Percentiles rank a stretch among this genome's conserved stretches.
Conservation (phyloP, 768 basidiomycete genomes). For the Lyophyllum atratum region DNA sequence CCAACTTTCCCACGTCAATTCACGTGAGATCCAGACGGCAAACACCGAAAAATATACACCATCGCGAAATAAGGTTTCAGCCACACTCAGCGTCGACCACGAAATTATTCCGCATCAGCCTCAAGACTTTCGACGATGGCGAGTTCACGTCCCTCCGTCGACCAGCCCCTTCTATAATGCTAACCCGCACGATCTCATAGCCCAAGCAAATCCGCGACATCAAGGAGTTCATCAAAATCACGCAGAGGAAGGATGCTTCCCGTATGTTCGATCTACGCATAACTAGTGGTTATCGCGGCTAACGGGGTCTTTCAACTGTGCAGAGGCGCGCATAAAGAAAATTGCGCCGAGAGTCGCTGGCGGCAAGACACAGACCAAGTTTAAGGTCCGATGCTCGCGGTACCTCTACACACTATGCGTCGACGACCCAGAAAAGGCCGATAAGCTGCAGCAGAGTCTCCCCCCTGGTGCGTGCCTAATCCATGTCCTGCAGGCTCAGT, state of each 20-base stretch:
- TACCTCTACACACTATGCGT: constrained; percentile 97
- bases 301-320: background rate
- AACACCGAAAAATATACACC: constrained; percentile 27
- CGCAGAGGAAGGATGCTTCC: constrained; percentile 95
- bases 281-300: background rate
- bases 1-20: too few species aligned
- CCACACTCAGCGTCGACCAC: constrained; percentile 25
- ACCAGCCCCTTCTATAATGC: constrained; percentile 1
- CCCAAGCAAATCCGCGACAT: constrained; percentile 98
- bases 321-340: constrained; percentile 99
- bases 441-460: constrained; percentile 93
- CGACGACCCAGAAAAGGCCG: constrained; percentile 97
- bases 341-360: constrained; percentile 65
- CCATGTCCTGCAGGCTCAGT: background rate
- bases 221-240: constrained; percentile 97
- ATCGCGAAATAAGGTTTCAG: constrained; percentile 36
- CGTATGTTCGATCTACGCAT: constrained; percentile 57
- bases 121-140: constrained; percentile 45
- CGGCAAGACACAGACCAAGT: constrained; percentile 88
- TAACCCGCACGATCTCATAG: constrained; percentile 39
- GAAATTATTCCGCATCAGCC: constrained; percentile 25
- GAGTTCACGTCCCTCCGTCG: constrained; percentile 22
- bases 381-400: constrained; percentile 97
- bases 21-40: too few species aligned
- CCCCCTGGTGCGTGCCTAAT: constrained; percentile 85